Conservation (phyloP, 208 protist genomes). For the Acanthamoeba triangularis region DNA sequence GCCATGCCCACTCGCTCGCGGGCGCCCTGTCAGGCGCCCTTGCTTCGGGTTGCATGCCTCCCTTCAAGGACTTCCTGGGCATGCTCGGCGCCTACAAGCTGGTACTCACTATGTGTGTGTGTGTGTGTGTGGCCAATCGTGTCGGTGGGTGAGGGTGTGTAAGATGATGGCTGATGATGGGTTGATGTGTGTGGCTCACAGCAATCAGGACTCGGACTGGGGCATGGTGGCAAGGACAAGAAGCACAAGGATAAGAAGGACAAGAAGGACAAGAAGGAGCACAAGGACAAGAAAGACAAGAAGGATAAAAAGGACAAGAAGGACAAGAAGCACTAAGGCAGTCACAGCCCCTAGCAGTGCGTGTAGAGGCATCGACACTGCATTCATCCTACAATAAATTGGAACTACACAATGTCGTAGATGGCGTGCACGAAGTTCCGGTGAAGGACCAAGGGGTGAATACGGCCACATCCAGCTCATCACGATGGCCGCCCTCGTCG, state of each 20-base stretch:
- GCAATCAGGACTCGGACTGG: not conserved
- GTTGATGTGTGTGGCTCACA: too few relatives aligned
- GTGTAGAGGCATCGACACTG: too few relatives aligned
- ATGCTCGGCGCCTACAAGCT: constrained; percentile 30
- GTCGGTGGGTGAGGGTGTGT: too few relatives aligned
- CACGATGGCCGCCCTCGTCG: too few relatives aligned
- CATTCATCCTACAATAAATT: too few relatives aligned
- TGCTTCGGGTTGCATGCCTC: not conserved
- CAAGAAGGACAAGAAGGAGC: not conserved
- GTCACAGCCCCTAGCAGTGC: too few relatives aligned
- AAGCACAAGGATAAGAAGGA: not conserved
- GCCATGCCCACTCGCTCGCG: not conserved
- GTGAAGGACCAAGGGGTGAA: too few relatives aligned
- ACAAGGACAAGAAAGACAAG: not conserved
- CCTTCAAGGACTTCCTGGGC: constrained; percentile 21
- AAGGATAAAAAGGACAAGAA: not conserved
- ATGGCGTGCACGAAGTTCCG: too few relatives aligned
- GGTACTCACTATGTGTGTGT: not conserved
- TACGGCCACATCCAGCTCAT: too few relatives aligned
- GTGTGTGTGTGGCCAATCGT: too few relatives aligned
- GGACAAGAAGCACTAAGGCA: not conserved
- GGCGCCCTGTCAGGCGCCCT: not conserved
- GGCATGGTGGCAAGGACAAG: not conserved
- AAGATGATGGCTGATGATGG: too few relatives aligned
- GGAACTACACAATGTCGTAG: too few relatives aligned